Base-by-base conservation (phyloP, 257 asterid genomes). In the Lantana camara region DNA sequence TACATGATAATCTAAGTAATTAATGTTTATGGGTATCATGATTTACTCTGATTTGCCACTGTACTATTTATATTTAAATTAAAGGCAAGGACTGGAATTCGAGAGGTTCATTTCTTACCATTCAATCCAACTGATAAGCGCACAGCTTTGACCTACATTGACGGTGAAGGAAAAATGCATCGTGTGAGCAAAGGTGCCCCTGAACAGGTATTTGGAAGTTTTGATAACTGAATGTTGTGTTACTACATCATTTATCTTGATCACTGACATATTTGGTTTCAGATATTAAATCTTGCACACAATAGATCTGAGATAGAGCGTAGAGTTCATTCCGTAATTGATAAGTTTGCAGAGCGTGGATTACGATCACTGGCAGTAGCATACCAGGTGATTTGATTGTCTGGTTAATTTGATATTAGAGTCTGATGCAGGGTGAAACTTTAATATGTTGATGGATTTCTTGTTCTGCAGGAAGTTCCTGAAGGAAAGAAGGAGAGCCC, bases 131-230 rank as follows among this genome's bases (percentile, higher is more conserved):
- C 90, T 9, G 96, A 91, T 17, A 91, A 91, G 80, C 90, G 97
- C 51, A 91, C 97, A 27, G 97, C 97, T 13, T 82, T 85, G 62
- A 88, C 97, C 5, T 91, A 85, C 71, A 52, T 82, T 6, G 97
- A 88, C 22, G 32, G 69, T 55, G 75, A 78, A 70, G 96, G 95
- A 13, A 86, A 88, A 67, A 82, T 87, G 97, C 94, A 88, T 55
- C 80, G 97, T 56, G 88, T 75, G 44, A 91, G 96, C 86, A 91
- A 91, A 80, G 97, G 98, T 73, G 98, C 98, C 53, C 98, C 98
- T 37, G 98, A 91, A 57, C 96, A 88, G 89, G 97, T 90, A 67
- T 73, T 77, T 76, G 69, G 62, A 21, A 60, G 53, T 71, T 63
- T 57, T 42, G 27, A 32, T 10, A 59, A 13, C 23, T 59, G 55